These are phyloP conservation scores for Limnanthes douglasii DNA, from an alignment of 345 rosid genomes.

Conservation along the genomic window DNA sequence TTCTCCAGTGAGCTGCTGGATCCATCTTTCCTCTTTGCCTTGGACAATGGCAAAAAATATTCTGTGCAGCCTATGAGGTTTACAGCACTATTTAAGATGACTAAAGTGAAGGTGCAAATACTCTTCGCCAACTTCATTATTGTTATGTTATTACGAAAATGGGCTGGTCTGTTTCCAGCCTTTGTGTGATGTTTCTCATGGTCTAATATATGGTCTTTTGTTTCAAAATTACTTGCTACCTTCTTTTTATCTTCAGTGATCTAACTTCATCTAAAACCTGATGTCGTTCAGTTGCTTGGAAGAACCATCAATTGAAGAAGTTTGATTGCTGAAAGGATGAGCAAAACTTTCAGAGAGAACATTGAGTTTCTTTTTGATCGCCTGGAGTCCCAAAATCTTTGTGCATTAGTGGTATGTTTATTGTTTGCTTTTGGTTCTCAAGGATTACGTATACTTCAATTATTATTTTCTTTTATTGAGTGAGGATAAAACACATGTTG, in stretches of 20 bases:
- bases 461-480: neutral
- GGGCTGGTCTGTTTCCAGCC: neutral
- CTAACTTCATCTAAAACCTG: conserved; percentile 6
- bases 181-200: neutral
- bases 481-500: conserved; percentile 2
- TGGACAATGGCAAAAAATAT: conserved; percentile 86
- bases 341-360: conserved; percentile 89
- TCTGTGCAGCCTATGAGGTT: conserved; percentile 87
- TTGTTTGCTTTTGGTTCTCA: conserved; percentile 1
- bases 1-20: conserved; percentile 76
- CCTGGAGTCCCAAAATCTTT: conserved; percentile 89
- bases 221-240: no score
- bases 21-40: conserved; percentile 91
- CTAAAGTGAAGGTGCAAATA: conserved; percentile 76
- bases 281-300: conserved; percentile 61
- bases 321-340: conserved; percentile 76
- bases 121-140: conserved; percentile 3
- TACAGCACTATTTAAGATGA: conserved; percentile 68
- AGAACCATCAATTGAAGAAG: conserved; percentile 88
- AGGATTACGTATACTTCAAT: neutral
- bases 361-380: conserved; percentile 92
- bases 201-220: no score
- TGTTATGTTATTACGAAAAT: no score
- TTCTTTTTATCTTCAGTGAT: no score
- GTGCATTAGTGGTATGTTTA: conserved; percentile 71